These are phyloP conservation scores for Neonectria magnoliae DNA, from an alignment of 2,329 filamentous ascomycete genomes.

Conservation along the genomic window DNA sequence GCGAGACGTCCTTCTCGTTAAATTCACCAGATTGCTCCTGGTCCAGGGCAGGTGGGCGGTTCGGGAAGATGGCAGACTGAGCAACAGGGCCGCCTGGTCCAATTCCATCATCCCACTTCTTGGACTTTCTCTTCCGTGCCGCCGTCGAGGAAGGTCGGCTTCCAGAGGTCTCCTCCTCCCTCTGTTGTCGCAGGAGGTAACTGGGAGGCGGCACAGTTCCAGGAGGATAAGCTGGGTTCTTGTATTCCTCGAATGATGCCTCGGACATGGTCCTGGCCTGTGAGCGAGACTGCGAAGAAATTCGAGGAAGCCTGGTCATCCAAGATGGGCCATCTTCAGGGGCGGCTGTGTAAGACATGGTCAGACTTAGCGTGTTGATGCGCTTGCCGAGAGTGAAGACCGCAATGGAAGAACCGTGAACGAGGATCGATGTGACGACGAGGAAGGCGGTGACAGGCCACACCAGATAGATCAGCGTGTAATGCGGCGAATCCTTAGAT, in stretches of 20 bases:
- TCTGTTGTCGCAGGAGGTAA: slow-evolving; percentile 82
- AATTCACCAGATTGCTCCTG: slow-evolving; percentile 33
- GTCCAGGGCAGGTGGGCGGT: slow-evolving; percentile 49
- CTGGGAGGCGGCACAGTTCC: slow-evolving; percentile 75
- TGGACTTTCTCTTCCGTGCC: slow-evolving; percentile 71
- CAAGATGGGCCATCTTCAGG: slow-evolving; percentile 89
- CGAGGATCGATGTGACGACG: slow-evolving; percentile 91
- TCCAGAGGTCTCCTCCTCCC: slow-evolving; percentile 72
- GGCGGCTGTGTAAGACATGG: slow-evolving; percentile 93
- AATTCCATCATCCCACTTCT: slow-evolving; percentile 75
- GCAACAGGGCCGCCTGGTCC: slow-evolving; percentile 88
- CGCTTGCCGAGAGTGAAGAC: slow-evolving; percentile 98
- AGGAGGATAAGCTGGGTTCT: slow-evolving; percentile 69
- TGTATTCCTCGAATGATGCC: slow-evolving; percentile 73
- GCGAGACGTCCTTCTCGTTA: slow-evolving; percentile 43
- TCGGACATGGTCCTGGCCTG: slow-evolving; percentile 84
- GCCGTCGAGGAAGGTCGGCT: slow-evolving; percentile 70
- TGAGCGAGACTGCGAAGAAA: slow-evolving; percentile 76
- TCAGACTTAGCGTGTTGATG: slow-evolving; percentile 95
- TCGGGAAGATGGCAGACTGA: slow-evolving; percentile 88
- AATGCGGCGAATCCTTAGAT: slow-evolving; percentile 63
- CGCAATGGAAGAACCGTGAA: slow-evolving; percentile 97
- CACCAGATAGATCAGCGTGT: slow-evolving; percentile 82
- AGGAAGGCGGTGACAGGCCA: slow-evolving; percentile 97
- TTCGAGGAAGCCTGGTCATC: slow-evolving; percentile 90